Evolutionary conservation across 2,329 filamentous ascomycete genomes (phyloP).

Genomic region (Aspergillus phoenicis): DNA sequence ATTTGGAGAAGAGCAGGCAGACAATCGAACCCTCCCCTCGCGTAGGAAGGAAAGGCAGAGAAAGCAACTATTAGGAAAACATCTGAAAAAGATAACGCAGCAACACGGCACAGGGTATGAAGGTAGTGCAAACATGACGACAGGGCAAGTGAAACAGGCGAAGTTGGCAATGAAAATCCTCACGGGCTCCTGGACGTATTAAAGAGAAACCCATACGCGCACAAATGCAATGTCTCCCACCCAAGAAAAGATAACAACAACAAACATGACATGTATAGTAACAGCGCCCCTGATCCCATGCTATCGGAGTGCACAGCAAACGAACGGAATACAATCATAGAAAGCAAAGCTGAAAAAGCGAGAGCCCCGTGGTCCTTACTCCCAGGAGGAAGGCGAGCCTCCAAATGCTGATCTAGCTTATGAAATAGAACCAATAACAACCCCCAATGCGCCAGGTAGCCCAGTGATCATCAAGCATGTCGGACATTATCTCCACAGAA

Average conservation of each 20-base stretch:
- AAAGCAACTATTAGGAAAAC: constrained; percentile 15
- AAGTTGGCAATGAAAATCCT: constrained; percentile 18
- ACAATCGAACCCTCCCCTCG: constrained; percentile 10
- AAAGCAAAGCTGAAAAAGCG: constrained; percentile 34
- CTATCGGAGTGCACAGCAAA: constrained; percentile 29
- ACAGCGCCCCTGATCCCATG: constrained; percentile 38
- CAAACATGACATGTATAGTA: constrained; percentile 27
- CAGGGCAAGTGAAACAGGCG: constrained; percentile 14
- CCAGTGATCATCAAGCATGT: constrained; percentile 48
- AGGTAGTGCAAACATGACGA: constrained; percentile 28
- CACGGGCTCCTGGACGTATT: constrained; percentile 20
- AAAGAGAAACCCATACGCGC: constrained; percentile 14
- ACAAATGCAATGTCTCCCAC: constrained; percentile 35
- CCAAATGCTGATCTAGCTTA: constrained; percentile 47
- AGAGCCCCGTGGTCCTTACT: constrained; percentile 39
- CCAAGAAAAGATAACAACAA: constrained; percentile 28
- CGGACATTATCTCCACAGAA: constrained; percentile 41
- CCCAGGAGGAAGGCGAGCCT: constrained; percentile 40
- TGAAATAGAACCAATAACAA: constrained; percentile 34
- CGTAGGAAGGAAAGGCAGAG: constrained; percentile 11
- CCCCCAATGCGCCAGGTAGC: constrained; percentile 44
- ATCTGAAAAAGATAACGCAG: constrained; percentile 20
- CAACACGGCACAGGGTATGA: constrained; percentile 39
- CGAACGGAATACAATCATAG: constrained; percentile 20
- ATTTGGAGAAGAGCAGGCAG: constrained; percentile 15